A percentile compares a stretch with the other conserved stretches of the same genome.
These are phyloP conservation scores for Asterella californica DNA, from an alignment of 225 moss, liverwort and hornwort genomes.

Conservation along the genomic window DNA sequence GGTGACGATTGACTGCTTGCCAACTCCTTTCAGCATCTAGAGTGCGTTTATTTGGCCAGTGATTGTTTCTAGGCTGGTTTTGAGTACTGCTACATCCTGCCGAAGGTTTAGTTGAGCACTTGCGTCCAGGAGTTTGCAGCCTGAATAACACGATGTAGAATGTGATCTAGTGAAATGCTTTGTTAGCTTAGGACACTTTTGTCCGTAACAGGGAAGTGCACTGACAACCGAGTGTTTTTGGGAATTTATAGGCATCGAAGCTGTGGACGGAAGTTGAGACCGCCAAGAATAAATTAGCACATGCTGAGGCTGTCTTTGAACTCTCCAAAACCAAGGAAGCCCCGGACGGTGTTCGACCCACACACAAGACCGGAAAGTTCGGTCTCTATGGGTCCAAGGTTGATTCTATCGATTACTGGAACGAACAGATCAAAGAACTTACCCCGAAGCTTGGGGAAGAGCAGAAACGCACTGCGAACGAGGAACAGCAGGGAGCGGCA, in stretches of 20 bases:
- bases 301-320: conserved; percentile 59
- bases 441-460: conserved; percentile 40
- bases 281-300: conserved; percentile 54
- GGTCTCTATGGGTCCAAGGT: conserved; percentile 60
- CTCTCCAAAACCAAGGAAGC: conserved; percentile 40
- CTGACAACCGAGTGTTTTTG: neutral
- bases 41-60: too few species aligned
- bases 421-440: conserved; percentile 53
- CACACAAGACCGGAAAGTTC: conserved; percentile 46
- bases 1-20: conserved; percentile 30
- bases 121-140: neutral
- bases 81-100: neutral
- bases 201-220: too few species aligned
- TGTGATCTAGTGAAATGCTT: neutral
- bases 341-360: conserved; percentile 54
- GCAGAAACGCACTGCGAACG: conserved; percentile 35
- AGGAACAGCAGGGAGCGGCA: conserved; percentile 50
- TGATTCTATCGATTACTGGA: conserved; percentile 71
- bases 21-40: too few species aligned
- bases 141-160: neutral
- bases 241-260: conserved; percentile 42
- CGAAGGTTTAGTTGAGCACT: neutral
- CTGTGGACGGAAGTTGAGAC: conserved; percentile 53
- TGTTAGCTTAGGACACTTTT: neutral
- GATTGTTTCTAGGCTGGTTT: neutral